These are phyloP conservation scores for Drechslerella stenobrocha DNA, from an alignment of 2,329 filamentous ascomycete genomes.

Conservation along the genomic window DNA sequence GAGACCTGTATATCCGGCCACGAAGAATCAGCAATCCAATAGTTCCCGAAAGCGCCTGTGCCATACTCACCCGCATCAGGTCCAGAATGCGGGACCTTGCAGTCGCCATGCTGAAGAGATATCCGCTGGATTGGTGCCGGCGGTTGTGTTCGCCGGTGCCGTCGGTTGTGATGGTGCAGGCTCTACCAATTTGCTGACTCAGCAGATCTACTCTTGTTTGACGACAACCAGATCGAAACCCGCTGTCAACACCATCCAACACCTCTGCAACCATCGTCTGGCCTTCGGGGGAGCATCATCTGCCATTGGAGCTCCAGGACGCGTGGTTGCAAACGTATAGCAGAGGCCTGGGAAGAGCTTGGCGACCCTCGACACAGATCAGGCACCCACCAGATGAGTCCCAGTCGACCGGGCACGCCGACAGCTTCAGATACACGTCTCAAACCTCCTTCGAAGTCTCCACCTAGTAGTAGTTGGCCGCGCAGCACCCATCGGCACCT, in stretches of 20 bases:
- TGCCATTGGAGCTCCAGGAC: background rate
- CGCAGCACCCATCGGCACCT: background rate
- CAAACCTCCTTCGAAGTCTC: background rate
- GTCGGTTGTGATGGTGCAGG: background rate
- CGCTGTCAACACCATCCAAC: background rate
- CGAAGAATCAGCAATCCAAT: constrained; percentile 48
- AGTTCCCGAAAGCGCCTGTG: background rate
- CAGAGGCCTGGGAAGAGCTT: background rate
- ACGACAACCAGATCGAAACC: background rate
- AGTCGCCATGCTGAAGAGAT: constrained; percentile 30
- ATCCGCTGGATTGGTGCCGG: background rate
- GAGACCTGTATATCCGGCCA: constrained; percentile 65
- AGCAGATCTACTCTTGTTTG: constrained; percentile 9
- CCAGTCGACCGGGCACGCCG: background rate
- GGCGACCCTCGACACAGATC: background rate
- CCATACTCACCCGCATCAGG: constrained; percentile 36
- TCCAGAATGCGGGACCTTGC: constrained; percentile 40
- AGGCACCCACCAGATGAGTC: constrained; percentile 4
- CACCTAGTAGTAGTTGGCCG: background rate
- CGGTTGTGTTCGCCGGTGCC: background rate
- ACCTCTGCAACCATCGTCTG: too few species aligned
- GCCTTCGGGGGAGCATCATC: too few species aligned
- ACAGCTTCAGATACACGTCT: constrained; percentile 6
- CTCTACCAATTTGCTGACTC: constrained; percentile 14
- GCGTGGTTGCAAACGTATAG: background rate